Evolutionary conservation across 192 early-diverging fungal genomes (phyloP).

Genomic region (Backusella mclennaniae): DNA sequence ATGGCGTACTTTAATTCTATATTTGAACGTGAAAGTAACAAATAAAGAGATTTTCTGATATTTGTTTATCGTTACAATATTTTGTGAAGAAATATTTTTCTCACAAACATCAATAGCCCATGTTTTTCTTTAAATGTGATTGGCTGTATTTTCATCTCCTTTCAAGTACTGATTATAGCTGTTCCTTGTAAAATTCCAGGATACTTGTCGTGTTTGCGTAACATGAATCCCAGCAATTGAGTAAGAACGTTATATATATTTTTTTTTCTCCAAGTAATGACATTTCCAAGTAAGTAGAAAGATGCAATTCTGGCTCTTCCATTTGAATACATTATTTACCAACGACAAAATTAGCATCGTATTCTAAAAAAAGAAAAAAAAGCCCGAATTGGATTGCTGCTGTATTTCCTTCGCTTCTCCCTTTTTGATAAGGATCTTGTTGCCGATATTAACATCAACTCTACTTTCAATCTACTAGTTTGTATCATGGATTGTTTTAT

Average conservation of each 20-base stretch:
- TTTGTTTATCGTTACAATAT: too few species aligned
- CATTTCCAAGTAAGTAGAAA: background rate
- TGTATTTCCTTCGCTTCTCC: background rate
- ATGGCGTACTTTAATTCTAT: too few species aligned
- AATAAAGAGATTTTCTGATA: too few species aligned
- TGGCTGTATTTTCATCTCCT: background rate
- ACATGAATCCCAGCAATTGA: background rate
- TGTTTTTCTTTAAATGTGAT: background rate
- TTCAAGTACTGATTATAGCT: background rate
- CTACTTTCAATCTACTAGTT: background rate
- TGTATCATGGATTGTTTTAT: background rate
- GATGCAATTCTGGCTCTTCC: background rate
- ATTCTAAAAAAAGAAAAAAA: conserved; percentile 1
- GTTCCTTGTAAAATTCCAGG: background rate
- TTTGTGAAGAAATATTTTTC: too few species aligned
- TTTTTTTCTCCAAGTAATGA: rapidly evolving
- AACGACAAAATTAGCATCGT: background rate
- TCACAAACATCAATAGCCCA: background rate
- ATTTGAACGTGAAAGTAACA: too few species aligned
- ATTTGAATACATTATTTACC: background rate
- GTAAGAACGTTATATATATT: background rate
- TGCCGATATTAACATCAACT: background rate
- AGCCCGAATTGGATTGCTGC: background rate
- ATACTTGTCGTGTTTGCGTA: background rate
- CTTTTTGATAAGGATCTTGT: background rate